Base-by-base conservation (phyloP, 257 asterid genomes). In the Echites panduratus region DNA sequence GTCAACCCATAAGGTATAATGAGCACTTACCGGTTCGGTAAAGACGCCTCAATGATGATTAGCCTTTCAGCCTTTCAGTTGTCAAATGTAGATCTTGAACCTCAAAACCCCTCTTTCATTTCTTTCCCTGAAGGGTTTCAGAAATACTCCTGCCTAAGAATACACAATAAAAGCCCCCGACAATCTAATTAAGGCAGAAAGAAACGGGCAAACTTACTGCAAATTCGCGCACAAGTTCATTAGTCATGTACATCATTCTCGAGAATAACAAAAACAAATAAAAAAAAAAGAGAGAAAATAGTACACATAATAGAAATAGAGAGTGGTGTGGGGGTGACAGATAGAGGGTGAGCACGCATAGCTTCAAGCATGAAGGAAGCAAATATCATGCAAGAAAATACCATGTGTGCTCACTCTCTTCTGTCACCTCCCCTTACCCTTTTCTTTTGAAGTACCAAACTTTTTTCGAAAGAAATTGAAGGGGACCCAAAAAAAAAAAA, bases 381-480 rank as follows among this genome's bases (percentile, higher is more conserved):
- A 68, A 16, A 19, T 59, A 66, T 77, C 77, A 89, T 87, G 91
- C 96, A 77, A 83, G 96, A 89, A 89, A 90, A 83, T 83, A 86
- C 89, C 89, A 89, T 86, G 69, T 76, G 97, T 89, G 97, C 97
- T 91, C 97, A 91, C 97, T 91, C 97, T 91, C 97, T 91, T 91
- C 96, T 87, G 97, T 90, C 96, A 90, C 92, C 88, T 68, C 89
- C 89, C 73, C 73, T 87, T 83, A 85, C 84, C 86, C 80, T 41
- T 80, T 40, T 40, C n/a, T n/a, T n/a, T n/a, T n/a, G n/a, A n/a
- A n/a, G n/a, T n/a, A n/a, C n/a, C n/a, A n/a, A n/a, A n/a, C n/a
- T n/a, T n/a, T n/a, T n/a, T n/a, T n/a, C n/a, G n/a, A n/a, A n/a
- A 40, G 4, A 19, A 10, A 49, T 35, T 40, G 17, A 24, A 59